phyloP scores from a whole-genome alignment of 2,329 filamentous ascomycete genomes.

The Fusarium sacchari region DNA sequence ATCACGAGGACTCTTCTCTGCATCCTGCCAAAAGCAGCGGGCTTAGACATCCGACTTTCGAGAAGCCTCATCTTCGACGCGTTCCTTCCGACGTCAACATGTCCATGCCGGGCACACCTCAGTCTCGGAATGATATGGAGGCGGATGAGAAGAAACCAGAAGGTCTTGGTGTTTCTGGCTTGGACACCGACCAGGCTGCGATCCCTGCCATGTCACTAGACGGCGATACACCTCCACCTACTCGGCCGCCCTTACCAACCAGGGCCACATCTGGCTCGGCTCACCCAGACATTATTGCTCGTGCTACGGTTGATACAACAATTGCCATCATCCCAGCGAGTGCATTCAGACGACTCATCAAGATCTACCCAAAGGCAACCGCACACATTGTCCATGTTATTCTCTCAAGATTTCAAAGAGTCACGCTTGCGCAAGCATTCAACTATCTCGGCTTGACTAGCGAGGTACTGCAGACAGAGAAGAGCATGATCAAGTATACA shows the following conservation, averaged over 20 bases:
- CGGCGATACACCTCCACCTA: conserved; percentile 45
- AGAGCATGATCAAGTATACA: conserved; percentile 92
- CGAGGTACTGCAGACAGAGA: conserved; percentile 92
- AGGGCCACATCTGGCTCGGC: conserved; percentile 74
- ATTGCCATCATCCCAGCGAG: conserved; percentile 98
- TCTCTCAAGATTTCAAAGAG: conserved; percentile 89
- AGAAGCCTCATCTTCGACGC: conserved; percentile 24
- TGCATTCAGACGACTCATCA: conserved; percentile 90
- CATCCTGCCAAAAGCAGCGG: conserved; percentile 41
- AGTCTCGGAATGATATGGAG: conserved; percentile 44
- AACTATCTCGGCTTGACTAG: conserved; percentile 91
- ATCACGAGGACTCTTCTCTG: conserved; percentile 63
- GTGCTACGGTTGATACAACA: conserved; percentile 94
- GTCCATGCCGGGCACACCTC: conserved; percentile 54
- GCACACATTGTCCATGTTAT: conserved; percentile 99
- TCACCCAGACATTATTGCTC: conserved; percentile 96
- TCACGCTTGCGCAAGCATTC: conserved; percentile 94
- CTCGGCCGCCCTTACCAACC: conserved; percentile 54
- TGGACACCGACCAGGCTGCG: conserved; percentile 50
- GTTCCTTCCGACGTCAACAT: conserved; percentile 36
- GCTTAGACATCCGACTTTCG: conserved; percentile 45
- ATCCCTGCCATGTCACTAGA: conserved; percentile 84
- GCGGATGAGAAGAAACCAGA: conserved; percentile 30
- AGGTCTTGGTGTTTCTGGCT: conserved; percentile 9
- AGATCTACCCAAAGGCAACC: conserved; percentile 94